Evolutionary conservation across 495 filamentous ascomycete species (phyloP).

Genomic region (Cairneyella variabilis): DNA sequence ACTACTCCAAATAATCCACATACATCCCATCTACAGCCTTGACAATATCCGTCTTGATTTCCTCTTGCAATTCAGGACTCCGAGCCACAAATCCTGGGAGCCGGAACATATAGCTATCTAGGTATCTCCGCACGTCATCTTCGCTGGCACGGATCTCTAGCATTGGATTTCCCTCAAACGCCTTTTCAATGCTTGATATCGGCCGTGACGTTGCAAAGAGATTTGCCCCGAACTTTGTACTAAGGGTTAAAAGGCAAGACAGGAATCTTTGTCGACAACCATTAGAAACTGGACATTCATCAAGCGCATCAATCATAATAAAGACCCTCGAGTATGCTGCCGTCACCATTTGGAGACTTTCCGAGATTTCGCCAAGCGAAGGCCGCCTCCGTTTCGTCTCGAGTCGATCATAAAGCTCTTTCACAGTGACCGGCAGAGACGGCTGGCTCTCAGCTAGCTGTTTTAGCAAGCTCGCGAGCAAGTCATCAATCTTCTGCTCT

Average conservation of each 20-base stretch:
- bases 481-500: no score
- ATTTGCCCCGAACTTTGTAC: background rate
- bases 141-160: slow-evolving; percentile 15
- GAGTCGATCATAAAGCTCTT: background rate
- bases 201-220: background rate
- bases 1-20: background rate
- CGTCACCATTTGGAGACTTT: background rate
- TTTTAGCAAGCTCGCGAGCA: background rate
- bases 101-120: no score
- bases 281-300: slow-evolving; percentile 6
- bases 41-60: no score
- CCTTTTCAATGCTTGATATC: background rate
- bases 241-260: background rate
- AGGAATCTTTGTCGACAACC: background rate
- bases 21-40: background rate
- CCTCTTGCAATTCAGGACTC: background rate
- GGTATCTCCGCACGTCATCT: slow-evolving; percentile 7
- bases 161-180: background rate
- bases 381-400: no score
- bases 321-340: background rate
- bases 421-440: background rate
- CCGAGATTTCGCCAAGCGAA: no score
- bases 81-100: background rate
- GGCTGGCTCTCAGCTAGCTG: background rate
- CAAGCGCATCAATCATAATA: background rate